Conservation (phyloP, 2,329 filamentous ascomycete genomes). For the Fusarium sacchari region DNA sequence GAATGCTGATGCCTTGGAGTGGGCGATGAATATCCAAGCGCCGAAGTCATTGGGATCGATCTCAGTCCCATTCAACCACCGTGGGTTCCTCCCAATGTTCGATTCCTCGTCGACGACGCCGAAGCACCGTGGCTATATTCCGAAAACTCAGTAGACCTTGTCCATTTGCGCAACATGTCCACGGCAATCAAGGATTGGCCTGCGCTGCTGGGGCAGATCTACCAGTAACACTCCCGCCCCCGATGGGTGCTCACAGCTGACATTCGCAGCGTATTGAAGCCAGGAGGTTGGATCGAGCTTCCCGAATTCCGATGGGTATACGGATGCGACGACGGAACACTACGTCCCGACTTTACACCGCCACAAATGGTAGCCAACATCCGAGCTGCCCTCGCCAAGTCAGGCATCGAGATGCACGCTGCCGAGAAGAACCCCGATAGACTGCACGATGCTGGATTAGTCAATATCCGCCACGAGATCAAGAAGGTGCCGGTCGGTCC, state of each 20-base stretch:
- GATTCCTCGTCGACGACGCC: constrained; percentile 52
- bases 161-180: constrained; percentile 51
- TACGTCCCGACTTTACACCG: constrained; percentile 40
- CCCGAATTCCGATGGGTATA: constrained; percentile 46
- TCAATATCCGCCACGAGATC: constrained; percentile 51
- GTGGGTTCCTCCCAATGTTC: constrained; percentile 54
- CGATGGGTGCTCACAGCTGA: background rate
- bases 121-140: constrained; percentile 46
- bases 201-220: constrained; percentile 31
- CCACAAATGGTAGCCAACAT: constrained; percentile 46
- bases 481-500: constrained; percentile 59
- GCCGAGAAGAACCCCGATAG: constrained; percentile 44
- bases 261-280: constrained; percentile 45
- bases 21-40: constrained; percentile 52
- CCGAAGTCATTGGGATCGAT: constrained; percentile 53
- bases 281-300: constrained; percentile 59
- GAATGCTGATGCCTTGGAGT: constrained; percentile 28
- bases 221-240: constrained; percentile 13
- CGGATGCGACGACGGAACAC: constrained; percentile 45
- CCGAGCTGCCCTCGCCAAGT: constrained; percentile 41
- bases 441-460: constrained; percentile 52
- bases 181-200: constrained; percentile 43
- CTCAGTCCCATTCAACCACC: constrained; percentile 53
- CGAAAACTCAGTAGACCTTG: constrained; percentile 41
- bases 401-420: constrained; percentile 47